A percentile compares a stretch with the other conserved stretches of the same genome.
These are phyloP conservation scores for Hanseniaspora nectarophila DNA, from an alignment of 805 yeast species.

Conservation along the genomic window DNA sequence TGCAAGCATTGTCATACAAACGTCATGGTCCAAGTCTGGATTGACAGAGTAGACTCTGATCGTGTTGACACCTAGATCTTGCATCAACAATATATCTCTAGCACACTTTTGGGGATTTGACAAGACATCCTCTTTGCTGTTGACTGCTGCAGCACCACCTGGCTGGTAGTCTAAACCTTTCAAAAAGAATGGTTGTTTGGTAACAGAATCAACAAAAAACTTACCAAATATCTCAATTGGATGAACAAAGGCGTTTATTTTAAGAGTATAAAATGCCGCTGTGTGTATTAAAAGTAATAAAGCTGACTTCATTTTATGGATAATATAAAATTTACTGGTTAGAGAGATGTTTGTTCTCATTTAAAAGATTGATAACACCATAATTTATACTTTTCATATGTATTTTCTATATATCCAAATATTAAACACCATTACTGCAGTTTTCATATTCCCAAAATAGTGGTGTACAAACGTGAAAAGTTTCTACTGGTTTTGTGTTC, in stretches of 20 bases:
- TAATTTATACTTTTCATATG: no score
- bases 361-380: no score
- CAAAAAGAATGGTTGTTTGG: slow-evolving; percentile 64
- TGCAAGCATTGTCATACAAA: slow-evolving; percentile 84
- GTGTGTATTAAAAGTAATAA: not conserved
- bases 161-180: slow-evolving; percentile 94
- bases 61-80: slow-evolving; percentile 75
- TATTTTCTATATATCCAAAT: no score
- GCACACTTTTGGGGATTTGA: slow-evolving; percentile 63
- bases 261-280: not conserved
- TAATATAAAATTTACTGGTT: no score
- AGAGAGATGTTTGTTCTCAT: no score
- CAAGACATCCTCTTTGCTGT: slow-evolving; percentile 53
- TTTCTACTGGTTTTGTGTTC: no score
- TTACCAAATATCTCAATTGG: slow-evolving; percentile 62
- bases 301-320: not conserved
- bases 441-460: not conserved
- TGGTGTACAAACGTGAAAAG: no score
- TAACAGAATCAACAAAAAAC: slow-evolving; percentile 63
- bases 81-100: slow-evolving; percentile 70
- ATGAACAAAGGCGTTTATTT: slow-evolving; percentile 32
- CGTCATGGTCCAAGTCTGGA: slow-evolving; percentile 70
- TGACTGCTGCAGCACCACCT: slow-evolving; percentile 77
- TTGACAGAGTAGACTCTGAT: slow-evolving; percentile 79
- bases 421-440: no score